Evolutionary conservation across 495 filamentous ascomycete species (phyloP).

Genomic region (Neurospora sp.): DNA sequence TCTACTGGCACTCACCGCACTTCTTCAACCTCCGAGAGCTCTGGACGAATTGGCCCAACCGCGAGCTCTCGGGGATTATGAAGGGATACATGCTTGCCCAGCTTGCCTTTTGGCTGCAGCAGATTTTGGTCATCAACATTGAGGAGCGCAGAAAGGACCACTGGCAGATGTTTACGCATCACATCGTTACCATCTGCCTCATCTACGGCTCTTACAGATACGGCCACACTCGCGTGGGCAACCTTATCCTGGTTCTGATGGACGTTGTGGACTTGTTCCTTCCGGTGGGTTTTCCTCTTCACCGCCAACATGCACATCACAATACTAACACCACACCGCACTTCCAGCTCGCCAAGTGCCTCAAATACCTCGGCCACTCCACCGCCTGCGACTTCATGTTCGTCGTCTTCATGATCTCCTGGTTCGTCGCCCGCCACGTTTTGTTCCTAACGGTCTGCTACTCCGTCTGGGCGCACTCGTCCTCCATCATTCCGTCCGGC

Average conservation of each 20-base stretch:
- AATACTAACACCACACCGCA: background rate
- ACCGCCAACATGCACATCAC: background rate
- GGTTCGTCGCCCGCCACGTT: constrained; percentile 77
- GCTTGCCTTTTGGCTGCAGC: constrained; percentile 88
- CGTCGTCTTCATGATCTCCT: constrained; percentile 75
- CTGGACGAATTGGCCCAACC: constrained; percentile 74
- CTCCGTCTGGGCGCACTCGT: constrained; percentile 66
- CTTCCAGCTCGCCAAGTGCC: constrained; percentile 74
- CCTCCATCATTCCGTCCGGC: constrained; percentile 50
- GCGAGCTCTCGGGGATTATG: constrained; percentile 58
- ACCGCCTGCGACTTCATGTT: constrained; percentile 74
- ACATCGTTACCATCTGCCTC: constrained; percentile 76
- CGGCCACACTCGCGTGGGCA: constrained; percentile 75
- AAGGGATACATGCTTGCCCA: constrained; percentile 92
- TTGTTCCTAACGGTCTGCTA: constrained; percentile 69
- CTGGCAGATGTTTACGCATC: constrained; percentile 91
- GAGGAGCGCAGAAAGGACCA: constrained; percentile 92
- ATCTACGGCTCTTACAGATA: constrained; percentile 75
- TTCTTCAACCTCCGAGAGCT: constrained; percentile 68
- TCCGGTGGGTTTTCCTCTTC: constrained; percentile 54
- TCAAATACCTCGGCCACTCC: constrained; percentile 76
- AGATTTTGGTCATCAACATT: constrained; percentile 87
- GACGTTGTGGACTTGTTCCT: constrained; percentile 85
- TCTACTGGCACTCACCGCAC: constrained; percentile 67
- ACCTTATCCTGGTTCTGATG: constrained; percentile 85